Conservation (phyloP, 2,329 filamentous ascomycete genomes). For the Ophiostoma montium region DNA sequence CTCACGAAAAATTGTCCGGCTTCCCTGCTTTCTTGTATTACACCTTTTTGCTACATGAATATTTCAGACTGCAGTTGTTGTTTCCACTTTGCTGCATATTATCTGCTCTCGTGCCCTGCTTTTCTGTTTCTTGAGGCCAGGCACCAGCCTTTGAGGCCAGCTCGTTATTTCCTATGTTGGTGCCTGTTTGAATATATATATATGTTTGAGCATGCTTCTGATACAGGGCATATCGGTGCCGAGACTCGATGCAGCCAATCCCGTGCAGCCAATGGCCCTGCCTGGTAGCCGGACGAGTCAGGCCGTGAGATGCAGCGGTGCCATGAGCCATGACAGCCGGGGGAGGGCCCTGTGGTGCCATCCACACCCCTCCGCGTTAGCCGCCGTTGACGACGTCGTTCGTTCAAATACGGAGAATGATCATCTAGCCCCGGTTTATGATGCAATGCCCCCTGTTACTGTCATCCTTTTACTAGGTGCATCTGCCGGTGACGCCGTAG, state of each 20-base stretch:
- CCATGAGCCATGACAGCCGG: background rate
- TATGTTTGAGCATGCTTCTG: too few species aligned
- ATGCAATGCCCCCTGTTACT: slow-evolving; percentile 6
- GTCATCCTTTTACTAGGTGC: slow-evolving; percentile 1
- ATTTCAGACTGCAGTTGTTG: background rate
- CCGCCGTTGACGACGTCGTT: background rate
- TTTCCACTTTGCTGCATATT: slow-evolving; percentile 5
- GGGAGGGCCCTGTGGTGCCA: too few species aligned
- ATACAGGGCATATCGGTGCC: too few species aligned
- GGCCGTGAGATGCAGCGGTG: background rate
- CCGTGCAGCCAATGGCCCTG: too few species aligned
- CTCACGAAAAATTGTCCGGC: too few species aligned
- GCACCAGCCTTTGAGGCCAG: background rate
- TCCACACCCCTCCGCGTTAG: too few species aligned
- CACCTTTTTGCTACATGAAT: too few species aligned
- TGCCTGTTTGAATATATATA: too few species aligned
- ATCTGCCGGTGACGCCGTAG: slow-evolving; percentile 11
- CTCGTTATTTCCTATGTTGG: background rate
- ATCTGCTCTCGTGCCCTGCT: too few species aligned
- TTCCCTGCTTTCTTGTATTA: too few species aligned
- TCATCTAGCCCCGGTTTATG: background rate
- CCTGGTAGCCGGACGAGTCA: background rate
- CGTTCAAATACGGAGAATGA: background rate
- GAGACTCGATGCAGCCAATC: too few species aligned
- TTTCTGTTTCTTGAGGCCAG: background rate